Conservation (phyloP, 148 eudicot species). For the Camellia japonica region DNA sequence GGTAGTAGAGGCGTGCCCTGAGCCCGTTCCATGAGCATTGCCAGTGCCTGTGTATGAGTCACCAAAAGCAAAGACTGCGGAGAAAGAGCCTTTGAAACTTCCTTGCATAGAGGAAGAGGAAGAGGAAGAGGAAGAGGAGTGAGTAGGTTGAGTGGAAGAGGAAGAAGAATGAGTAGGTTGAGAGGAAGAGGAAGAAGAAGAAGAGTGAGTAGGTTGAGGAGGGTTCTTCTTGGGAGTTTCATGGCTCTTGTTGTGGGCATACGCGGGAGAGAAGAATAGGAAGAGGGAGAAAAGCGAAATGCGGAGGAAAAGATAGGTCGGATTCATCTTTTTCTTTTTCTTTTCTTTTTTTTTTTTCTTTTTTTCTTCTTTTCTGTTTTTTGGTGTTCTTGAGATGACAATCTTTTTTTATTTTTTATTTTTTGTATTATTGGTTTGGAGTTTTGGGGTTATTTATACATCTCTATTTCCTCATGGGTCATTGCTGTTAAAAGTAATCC, state of each 20-base stretch:
- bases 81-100: constrained; percentile 21
- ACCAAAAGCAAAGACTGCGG: constrained; percentile 29
- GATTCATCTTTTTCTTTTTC: background rate
- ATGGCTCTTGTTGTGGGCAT: constrained; percentile 9
- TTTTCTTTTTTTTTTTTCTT: background rate
- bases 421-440: too few species aligned
- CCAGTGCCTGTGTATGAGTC: constrained; percentile 30
- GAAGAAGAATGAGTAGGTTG: too few species aligned
- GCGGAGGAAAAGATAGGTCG: background rate
- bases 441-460: background rate
- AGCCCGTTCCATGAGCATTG: constrained; percentile 15
- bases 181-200: too few species aligned
- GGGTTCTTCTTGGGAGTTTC: background rate
- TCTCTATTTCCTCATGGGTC: background rate
- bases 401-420: too few species aligned
- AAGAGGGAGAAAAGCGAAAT: constrained; percentile 13
- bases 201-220: too few species aligned
- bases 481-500: background rate
- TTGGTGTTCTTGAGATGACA: too few species aligned
- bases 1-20: background rate
- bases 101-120: too few species aligned
- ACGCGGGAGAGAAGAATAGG: constrained; percentile 17
- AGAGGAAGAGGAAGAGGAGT: too few species aligned
- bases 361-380: too few species aligned
- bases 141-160: too few species aligned